Conservation (phyloP, 2,329 filamentous ascomycete genomes). For the Colletotrichum eleusines region DNA sequence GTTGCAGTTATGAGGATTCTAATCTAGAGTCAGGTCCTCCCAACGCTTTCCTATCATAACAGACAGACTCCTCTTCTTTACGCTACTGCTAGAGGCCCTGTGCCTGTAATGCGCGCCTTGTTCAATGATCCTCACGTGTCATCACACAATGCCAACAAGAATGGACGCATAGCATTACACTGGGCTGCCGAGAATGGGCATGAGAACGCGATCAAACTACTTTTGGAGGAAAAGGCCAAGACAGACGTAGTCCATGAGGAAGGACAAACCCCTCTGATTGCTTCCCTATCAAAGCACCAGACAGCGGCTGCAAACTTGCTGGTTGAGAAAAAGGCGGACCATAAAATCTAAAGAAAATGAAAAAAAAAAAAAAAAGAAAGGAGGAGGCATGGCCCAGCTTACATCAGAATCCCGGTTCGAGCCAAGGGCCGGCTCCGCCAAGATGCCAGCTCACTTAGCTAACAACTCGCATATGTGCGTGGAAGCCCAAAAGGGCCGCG, state of each 20-base stretch:
- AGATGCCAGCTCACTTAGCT: neutral
- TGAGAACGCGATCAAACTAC: neutral
- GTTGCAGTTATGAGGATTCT: neutral
- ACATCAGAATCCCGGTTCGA: neutral
- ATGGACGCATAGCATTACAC: neutral
- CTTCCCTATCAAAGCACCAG: neutral
- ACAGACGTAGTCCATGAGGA: neutral
- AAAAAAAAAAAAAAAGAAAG: no score
- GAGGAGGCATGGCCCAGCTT: no score
- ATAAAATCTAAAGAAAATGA: no score
- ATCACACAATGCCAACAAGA: neutral
- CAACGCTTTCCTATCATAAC: neutral
- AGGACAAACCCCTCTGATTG: neutral
- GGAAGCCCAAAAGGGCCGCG: neutral
- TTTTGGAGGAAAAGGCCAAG: neutral
- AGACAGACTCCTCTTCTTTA: neutral
- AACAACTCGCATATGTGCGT: neutral
- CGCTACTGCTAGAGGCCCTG: neutral
- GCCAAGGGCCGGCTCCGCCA: neutral
- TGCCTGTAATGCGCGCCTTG: neutral
- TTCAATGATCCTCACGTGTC: neutral
- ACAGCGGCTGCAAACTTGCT: neutral
- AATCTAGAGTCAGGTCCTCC: neutral
- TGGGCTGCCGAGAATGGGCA: neutral
- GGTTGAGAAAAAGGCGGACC: neutral